These are phyloP conservation scores for Dothistroma pini DNA, from an alignment of 2,329 filamentous ascomycete genomes.

Conservation along the genomic window DNA sequence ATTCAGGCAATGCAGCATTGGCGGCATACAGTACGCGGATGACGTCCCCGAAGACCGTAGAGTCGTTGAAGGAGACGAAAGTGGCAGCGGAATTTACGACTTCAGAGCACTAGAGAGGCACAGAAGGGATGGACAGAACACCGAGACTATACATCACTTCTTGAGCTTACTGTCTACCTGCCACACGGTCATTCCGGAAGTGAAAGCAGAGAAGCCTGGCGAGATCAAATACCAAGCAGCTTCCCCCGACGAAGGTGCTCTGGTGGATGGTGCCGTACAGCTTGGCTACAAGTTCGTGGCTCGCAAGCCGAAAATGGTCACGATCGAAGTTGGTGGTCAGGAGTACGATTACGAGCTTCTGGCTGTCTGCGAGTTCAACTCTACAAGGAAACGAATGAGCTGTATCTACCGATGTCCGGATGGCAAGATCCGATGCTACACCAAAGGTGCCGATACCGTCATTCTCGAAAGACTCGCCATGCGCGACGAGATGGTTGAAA, in stretches of 20 bases:
- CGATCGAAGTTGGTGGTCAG: conserved; percentile 70
- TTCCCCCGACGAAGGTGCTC: conserved; percentile 93
- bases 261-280: conserved; percentile 82
- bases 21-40: conserved; percentile 88
- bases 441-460: conserved; percentile 95
- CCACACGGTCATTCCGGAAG: conserved; percentile 95
- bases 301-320: conserved; percentile 82
- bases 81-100: conserved; percentile 76
- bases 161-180: conserved; percentile 82
- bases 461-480: conserved; percentile 85
- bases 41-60: conserved; percentile 87
- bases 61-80: conserved; percentile 67
- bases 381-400: conserved; percentile 95
- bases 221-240: conserved; percentile 97
- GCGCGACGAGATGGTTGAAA: conserved; percentile 76
- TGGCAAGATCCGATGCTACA: conserved; percentile 89
- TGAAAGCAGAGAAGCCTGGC: conserved; percentile 69
- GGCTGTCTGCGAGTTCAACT: conserved; percentile 99
- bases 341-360: conserved; percentile 83
- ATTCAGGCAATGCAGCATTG: conserved; percentile 92
- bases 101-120: conserved; percentile 74
- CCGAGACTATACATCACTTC: conserved; percentile 74
- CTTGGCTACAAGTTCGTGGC: conserved; percentile 89
- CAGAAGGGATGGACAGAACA: conserved; percentile 50
- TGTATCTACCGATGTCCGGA: conserved; percentile 95